phyloP scores from a whole-genome alignment of 2,329 filamentous ascomycete genomes.

The Didymella exigua region DNA sequence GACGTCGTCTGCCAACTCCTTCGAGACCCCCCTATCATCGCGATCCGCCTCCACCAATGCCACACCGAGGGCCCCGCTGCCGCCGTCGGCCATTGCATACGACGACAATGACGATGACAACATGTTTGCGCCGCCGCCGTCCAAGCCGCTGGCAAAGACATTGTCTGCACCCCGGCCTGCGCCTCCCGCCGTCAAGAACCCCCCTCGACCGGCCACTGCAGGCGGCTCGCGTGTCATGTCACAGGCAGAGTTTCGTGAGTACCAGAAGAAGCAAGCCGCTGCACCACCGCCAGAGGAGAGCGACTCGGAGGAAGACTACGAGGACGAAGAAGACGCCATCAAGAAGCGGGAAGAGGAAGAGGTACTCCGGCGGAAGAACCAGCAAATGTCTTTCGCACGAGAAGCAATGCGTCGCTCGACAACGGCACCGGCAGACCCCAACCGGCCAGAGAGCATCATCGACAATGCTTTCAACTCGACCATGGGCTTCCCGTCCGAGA shows the following conservation, averaged over 20 bases:
- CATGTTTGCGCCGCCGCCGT: constrained; percentile 32
- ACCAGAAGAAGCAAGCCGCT: constrained; percentile 35
- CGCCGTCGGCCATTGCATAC: constrained; percentile 23
- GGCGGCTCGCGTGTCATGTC: constrained; percentile 39
- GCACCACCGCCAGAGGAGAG: constrained; percentile 35
- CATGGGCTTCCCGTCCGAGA: constrained; percentile 45
- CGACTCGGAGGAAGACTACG: constrained; percentile 45
- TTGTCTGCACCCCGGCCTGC: constrained; percentile 12
- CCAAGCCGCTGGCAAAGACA: constrained; percentile 16
- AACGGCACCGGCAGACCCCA: constrained; percentile 31
- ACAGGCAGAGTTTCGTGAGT: constrained; percentile 41
- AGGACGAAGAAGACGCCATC: constrained; percentile 47
- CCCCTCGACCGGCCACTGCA: constrained; percentile 15
- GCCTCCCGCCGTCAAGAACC: constrained; percentile 19
- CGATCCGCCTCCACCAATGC: constrained; percentile 40
- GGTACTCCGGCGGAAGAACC: constrained; percentile 38
- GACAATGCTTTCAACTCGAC: constrained; percentile 19
- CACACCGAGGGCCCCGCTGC: constrained; percentile 37
- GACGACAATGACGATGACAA: constrained; percentile 39
- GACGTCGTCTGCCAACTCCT: constrained; percentile 39
- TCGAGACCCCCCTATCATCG: constrained; percentile 42
- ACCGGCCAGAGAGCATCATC: constrained; percentile 24
- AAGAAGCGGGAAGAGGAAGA: constrained; percentile 43
- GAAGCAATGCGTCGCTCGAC: constrained; percentile 45
- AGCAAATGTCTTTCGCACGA: constrained; percentile 43